Evolutionary conservation across 179 eudicot species (phyloP).

Genomic region (Carnegiea gigantea): DNA sequence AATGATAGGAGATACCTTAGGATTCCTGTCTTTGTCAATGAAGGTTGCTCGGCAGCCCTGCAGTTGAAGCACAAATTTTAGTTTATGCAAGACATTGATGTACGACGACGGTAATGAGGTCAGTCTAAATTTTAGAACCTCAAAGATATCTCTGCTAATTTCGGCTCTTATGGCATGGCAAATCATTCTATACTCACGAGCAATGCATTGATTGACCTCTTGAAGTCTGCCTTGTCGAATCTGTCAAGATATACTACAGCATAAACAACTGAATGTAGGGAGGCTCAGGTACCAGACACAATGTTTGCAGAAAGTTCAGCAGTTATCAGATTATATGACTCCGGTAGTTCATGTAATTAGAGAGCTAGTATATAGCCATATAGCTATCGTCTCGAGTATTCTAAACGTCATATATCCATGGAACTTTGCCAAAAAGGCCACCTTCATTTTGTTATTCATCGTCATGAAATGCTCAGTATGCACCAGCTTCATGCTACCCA

Average conservation of each 20-base stretch:
- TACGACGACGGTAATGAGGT: background rate
- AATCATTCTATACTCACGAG: conserved; percentile 75
- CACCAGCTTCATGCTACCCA: background rate
- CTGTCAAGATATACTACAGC: background rate
- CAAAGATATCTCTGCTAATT: conserved; percentile 58
- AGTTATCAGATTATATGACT: too few relatives aligned
- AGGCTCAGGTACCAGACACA: too few relatives aligned
- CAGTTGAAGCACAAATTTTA: background rate
- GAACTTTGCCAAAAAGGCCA: too few relatives aligned
- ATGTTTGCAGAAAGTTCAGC: too few relatives aligned
- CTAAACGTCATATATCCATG: too few relatives aligned
- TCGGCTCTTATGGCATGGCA: conserved; percentile 60
- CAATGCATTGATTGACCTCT: conserved; percentile 78
- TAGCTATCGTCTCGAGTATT: too few relatives aligned
- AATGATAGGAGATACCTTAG: background rate
- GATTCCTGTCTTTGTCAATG: background rate
- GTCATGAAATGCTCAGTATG: background rate
- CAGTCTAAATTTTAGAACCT: background rate
- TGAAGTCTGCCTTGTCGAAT: conserved; percentile 59
- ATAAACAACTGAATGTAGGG: too few relatives aligned
- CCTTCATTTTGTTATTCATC: too few relatives aligned
- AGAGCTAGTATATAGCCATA: too few relatives aligned
- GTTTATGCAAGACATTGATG: background rate
- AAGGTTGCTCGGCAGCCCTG: background rate
- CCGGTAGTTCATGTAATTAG: too few relatives aligned